Evolutionary conservation across 208 protist species (phyloP).

Genomic region (Trypanosoma vivax): DNA sequence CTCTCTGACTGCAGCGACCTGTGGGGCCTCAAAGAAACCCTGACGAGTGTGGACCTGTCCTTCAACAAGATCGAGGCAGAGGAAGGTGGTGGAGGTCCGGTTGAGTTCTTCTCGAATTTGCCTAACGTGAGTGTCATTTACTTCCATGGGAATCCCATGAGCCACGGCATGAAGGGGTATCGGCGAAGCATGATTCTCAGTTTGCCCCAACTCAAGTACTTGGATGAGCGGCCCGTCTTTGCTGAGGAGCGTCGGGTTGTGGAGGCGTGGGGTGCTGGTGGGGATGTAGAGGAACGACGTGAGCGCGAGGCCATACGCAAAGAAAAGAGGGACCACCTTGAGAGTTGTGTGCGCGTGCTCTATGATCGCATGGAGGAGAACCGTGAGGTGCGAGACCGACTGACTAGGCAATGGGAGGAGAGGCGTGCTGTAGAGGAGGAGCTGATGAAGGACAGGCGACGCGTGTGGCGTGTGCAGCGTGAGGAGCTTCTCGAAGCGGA

Average conservation of each 20-base stretch:
- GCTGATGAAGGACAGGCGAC: constrained; percentile 33
- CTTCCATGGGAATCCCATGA: constrained; percentile 76
- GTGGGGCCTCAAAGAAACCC: constrained; percentile 40
- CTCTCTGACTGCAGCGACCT: constrained; percentile 67
- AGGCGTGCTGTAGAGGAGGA: constrained; percentile 53
- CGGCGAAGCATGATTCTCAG: constrained; percentile 84
- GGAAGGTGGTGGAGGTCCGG: constrained; percentile 31
- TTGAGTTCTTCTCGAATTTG: constrained; percentile 57
- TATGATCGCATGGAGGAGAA: constrained; percentile 69
- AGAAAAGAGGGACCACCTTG: constrained; percentile 79
- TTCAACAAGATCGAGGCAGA: constrained; percentile 78
- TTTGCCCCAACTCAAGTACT: constrained; percentile 70
- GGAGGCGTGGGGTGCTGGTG: constrained; percentile 75
- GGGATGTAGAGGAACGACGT: constrained; percentile 52
- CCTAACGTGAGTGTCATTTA: constrained; percentile 87
- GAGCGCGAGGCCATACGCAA: constrained; percentile 69
- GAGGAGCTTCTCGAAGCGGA: constrained; percentile 29
- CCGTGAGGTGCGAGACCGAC: constrained; percentile 56
- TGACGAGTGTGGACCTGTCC: constrained; percentile 90
- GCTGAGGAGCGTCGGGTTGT: constrained; percentile 75
- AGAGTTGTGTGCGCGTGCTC: constrained; percentile 63
- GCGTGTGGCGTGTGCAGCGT: constrained; percentile 26
- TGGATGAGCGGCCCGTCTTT: constrained; percentile 88
- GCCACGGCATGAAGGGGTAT: constrained; percentile 68
- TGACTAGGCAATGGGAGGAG: constrained; percentile 60